phyloP scores from a whole-genome alignment of 139 green algal genomes.

The Tetradesmus lagerheimii region DNA sequence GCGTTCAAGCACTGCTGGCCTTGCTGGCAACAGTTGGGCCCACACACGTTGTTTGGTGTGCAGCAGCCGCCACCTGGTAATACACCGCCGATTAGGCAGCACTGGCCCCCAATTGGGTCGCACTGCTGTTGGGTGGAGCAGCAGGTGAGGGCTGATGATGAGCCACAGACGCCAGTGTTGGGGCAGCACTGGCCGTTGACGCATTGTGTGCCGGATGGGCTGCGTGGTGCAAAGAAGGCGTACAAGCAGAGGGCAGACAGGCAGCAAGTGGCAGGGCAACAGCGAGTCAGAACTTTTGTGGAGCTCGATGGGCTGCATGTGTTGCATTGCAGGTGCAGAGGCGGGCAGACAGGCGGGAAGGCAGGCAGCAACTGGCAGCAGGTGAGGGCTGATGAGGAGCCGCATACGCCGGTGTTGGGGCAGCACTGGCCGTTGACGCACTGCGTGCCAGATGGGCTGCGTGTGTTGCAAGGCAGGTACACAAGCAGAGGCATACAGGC shows the following conservation, averaged over 20 bases:
- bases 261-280: no score
- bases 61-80: conserved; percentile 37
- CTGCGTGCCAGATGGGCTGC: conserved; percentile 1
- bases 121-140: conserved; percentile 21
- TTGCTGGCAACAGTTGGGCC: conserved; percentile 31
- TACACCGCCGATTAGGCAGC: conserved; percentile 27
- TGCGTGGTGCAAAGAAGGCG: not conserved
- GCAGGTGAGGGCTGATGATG: not conserved
- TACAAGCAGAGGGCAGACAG: not conserved
- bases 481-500: no score
- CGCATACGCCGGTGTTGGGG: not conserved
- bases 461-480: no score
- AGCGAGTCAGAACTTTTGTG: no score
- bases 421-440: conserved; percentile 34
- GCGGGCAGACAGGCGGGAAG: no score
- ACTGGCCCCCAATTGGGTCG: conserved; percentile 34
- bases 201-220: conserved; percentile 5
- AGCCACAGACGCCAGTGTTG: conserved; percentile 2
- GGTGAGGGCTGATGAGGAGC: not conserved
- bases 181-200: conserved; percentile 37
- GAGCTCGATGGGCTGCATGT: no score
- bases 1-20: conserved; percentile 20
- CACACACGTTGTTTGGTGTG: conserved; percentile 16
- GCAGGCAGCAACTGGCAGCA: no score
- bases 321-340: no score